Evolutionary conservation across 2,329 filamentous ascomycete species (phyloP), one percentile per base, ranked within the genome.

Genomic region (Colletotrichum sp.): DNA sequence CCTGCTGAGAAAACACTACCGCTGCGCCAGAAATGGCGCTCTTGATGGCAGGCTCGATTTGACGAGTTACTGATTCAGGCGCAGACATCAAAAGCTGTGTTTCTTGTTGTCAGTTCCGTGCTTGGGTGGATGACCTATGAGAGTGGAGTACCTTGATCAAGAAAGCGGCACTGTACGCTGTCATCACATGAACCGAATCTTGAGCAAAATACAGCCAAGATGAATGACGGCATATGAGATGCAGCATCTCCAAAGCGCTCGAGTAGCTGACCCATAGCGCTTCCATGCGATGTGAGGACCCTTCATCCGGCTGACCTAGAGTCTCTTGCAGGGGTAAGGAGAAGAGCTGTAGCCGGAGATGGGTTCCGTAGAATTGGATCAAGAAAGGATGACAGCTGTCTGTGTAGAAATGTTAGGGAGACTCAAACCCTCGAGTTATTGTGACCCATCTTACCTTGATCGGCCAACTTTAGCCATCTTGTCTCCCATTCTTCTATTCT

Each of bases 151-250:
- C 82, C 78, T 86, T 86, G 62, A 86, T 81, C 4, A 86, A 78
- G 69, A 86, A 85, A 4, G 84, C 83, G 15, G 84, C 83, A n/a
- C 83, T 82, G 74, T 87, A 86, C 5, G 85, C 85, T 19, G 82
- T 83, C 85, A 86, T 86, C 16, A 86, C 84, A 76, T 87, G 85
- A 7, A 87, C 79, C 2, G 85, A 86, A 68, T 86, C 85, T 76
- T 87, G 85, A 5, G 82, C 83, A 77, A 86, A 87, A 72, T 84
- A 86, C 0, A 87, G 78, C 59, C 81, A 80, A 5, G 82, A 81
- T 1, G 82, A 75, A 65, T 81, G 78, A 16, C 79, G 66, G 19
- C 81, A 80, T 22, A 85, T 82, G 25, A 85, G 71, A 25, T 81
- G 79, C 6, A 86, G 77, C 81, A 84, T 81, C 34, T 74, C 71